Evolutionary conservation across 2,329 filamentous ascomycete genomes (phyloP).

Genomic region (Scytalidium sp.): DNA sequence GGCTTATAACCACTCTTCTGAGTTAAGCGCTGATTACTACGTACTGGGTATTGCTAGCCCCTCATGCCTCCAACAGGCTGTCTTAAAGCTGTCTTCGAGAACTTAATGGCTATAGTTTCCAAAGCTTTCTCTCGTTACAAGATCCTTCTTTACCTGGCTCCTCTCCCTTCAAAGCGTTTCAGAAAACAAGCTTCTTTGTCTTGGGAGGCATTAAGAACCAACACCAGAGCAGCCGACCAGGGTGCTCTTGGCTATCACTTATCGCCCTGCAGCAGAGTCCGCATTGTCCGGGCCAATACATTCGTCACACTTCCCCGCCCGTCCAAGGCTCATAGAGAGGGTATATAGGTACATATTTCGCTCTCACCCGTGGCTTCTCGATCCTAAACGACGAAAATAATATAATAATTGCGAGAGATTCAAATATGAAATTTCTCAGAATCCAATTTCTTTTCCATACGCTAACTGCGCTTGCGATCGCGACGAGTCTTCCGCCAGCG

Average conservation of each 20-base stretch:
- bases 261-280: neutral
- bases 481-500: neutral
- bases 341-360: neutral
- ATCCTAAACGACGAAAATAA: too few species aligned
- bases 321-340: neutral
- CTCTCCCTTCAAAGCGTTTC: neutral
- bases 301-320: neutral
- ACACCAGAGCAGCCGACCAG: neutral
- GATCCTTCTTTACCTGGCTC: neutral
- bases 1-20: neutral
- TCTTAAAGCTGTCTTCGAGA: neutral
- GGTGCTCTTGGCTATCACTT: neutral
- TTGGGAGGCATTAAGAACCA: neutral
- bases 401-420: too few species aligned
- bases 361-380: neutral
- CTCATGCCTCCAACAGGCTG: neutral
- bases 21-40: neutral
- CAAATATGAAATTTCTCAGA: neutral
- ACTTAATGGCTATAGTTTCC: neutral
- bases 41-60: too few species aligned
- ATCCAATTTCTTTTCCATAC: neutral
- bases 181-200: neutral
- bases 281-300: neutral
- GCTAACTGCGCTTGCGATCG: neutral
- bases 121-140: neutral